Conservation (phyloP, 192 early-diverging fungal species). For the Podila verticillata region DNA sequence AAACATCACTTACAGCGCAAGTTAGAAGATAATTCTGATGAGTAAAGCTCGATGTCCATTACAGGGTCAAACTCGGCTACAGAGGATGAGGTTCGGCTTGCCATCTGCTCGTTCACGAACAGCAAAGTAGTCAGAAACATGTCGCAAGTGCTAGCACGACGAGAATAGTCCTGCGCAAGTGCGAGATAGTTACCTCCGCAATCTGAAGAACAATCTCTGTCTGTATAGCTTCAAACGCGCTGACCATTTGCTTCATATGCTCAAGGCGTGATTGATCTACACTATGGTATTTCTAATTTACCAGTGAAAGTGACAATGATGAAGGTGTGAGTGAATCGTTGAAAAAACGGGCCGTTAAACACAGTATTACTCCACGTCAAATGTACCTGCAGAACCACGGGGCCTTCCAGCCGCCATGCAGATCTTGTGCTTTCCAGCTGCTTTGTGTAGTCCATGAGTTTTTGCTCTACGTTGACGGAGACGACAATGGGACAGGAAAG, state of each 20-base stretch:
- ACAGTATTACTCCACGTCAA: not conserved
- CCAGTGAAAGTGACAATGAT: not conserved
- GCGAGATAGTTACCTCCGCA: slow-evolving; percentile 23
- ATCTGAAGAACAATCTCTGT: slow-evolving; percentile 41
- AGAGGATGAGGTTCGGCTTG: slow-evolving; percentile 17
- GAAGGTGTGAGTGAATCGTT: no score
- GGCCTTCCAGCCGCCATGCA: slow-evolving; percentile 45
- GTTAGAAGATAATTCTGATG: slow-evolving; percentile 26
- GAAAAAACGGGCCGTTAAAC: not conserved
- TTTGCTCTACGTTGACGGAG: slow-evolving; percentile 31
- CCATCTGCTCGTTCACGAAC: slow-evolving; percentile 16
- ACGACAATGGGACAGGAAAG: not conserved
- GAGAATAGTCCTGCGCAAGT: not conserved
- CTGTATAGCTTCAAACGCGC: slow-evolving; percentile 49
- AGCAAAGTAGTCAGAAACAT: not conserved
- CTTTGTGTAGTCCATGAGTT: slow-evolving; percentile 35
- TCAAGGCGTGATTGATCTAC: slow-evolving; percentile 46
- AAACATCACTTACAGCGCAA: slow-evolving; percentile 20
- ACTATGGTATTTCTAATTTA: slow-evolving; percentile 49
- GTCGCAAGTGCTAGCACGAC: not conserved
- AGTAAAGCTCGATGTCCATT: slow-evolving; percentile 37
- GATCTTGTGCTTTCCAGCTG: slow-evolving; percentile 33
- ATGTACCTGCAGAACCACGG: slow-evolving; percentile 34
- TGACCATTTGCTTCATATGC: slow-evolving; percentile 44
- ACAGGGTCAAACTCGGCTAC: slow-evolving; percentile 34